phyloP scores from a whole-genome alignment of 2,329 filamentous ascomycete species.

The Amphichorda felina region DNA sequence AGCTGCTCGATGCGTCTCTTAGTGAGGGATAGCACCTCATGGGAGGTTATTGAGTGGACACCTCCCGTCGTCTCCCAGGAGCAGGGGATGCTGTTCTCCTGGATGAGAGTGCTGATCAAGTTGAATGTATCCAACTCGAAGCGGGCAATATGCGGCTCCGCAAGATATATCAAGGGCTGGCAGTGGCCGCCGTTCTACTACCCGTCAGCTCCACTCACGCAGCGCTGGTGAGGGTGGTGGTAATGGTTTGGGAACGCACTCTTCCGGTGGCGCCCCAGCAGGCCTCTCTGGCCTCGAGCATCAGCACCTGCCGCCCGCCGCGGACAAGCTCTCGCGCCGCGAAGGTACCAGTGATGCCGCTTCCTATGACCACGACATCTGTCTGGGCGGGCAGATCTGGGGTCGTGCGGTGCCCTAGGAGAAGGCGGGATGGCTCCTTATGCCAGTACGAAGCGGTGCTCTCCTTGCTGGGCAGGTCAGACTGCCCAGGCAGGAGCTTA shows the following conservation, averaged over 20 bases:
- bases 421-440: constrained; percentile 47
- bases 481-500: constrained; percentile 20
- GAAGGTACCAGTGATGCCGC: constrained; percentile 65
- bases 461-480: constrained; percentile 46
- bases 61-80: constrained; percentile 55
- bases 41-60: constrained; percentile 50
- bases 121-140: constrained; percentile 64
- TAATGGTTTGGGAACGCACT: constrained; percentile 21
- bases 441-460: constrained; percentile 66
- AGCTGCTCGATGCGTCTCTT: constrained; percentile 38
- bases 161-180: constrained; percentile 56
- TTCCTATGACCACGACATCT: constrained; percentile 63
- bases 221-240: too few relatives aligned
- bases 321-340: constrained; percentile 51
- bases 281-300: constrained; percentile 69
- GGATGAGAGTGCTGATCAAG: constrained; percentile 45
- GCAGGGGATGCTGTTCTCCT: constrained; percentile 48
- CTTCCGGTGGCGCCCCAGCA: constrained; percentile 79
- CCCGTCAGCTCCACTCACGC: neutral
- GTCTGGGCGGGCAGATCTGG: constrained; percentile 45
- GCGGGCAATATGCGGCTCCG: constrained; percentile 45
- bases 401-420: constrained; percentile 60
- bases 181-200: constrained; percentile 61
- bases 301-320: constrained; percentile 41
- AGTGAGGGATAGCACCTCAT: constrained; percentile 40